These are phyloP conservation scores for Pseudonectria buxi DNA, from an alignment of 2,329 filamentous ascomycete species.

Conservation along the genomic window DNA sequence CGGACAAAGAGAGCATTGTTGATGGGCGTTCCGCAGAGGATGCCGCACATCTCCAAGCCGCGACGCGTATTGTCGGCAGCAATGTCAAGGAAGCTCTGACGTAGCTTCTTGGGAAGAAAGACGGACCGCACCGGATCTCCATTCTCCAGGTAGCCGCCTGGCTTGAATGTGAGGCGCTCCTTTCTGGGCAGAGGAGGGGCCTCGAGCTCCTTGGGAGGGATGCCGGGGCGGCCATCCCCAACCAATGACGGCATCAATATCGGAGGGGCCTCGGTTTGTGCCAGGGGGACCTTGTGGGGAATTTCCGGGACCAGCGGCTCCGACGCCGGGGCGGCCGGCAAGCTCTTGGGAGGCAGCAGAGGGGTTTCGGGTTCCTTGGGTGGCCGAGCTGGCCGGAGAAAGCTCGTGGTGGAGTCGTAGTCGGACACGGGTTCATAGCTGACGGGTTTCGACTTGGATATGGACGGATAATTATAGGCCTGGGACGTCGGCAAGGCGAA, in stretches of 20 bases:
- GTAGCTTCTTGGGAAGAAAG: conserved; percentile 74
- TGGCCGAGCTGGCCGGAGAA: conserved; percentile 28
- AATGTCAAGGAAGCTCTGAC: conserved; percentile 64
- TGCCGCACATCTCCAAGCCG: conserved; percentile 91
- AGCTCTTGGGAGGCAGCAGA: conserved; percentile 15
- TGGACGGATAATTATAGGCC: conserved; percentile 51
- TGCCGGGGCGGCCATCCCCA: conserved; percentile 12
- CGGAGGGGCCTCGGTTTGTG: conserved; percentile 15
- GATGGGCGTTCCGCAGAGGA: conserved; percentile 83
- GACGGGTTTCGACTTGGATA: conserved; percentile 44
- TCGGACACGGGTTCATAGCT: conserved; percentile 31
- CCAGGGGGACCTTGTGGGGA: conserved; percentile 24
- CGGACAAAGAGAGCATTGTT: conserved; percentile 92
- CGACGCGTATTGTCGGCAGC: conserved; percentile 69
- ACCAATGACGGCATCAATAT: conserved; percentile 10
- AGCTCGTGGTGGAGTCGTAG: conserved; percentile 9
- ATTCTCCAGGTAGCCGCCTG: conserved; percentile 83
- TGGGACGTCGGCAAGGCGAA: conserved; percentile 20
- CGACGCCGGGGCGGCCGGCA: conserved; percentile 3
- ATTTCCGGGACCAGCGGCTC: conserved; percentile 15
- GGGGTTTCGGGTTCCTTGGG: conserved; percentile 21
- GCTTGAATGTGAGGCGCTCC: conserved; percentile 59
- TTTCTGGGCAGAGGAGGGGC: conserved; percentile 34
- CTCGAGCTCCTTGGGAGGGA: conserved; percentile 24
- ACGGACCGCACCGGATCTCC: conserved; percentile 80